phyloP scores from a whole-genome alignment of 179 eudicot genomes.

The Silene noctiflora region DNA sequence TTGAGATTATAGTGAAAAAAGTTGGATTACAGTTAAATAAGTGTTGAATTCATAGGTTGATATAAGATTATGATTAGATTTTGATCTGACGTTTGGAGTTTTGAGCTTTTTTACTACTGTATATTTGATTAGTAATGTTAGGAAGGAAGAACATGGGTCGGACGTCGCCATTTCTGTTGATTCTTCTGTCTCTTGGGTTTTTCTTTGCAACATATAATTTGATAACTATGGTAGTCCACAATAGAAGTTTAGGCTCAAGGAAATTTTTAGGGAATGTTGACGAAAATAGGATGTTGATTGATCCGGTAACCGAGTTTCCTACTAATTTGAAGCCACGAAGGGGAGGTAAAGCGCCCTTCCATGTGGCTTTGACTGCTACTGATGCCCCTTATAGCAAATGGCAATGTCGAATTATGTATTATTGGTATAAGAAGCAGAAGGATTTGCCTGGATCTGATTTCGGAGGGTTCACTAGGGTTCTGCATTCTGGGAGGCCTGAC shows the following conservation, averaged over 20 bases:
- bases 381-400: conserved; percentile 87
- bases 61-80: conserved; percentile 10
- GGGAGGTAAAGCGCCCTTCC: conserved; percentile 47
- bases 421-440: conserved; percentile 80
- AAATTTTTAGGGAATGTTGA: conserved; percentile 24
- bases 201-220: conserved; percentile 71
- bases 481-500: conserved; percentile 78
- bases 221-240: conserved; percentile 50
- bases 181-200: conserved; percentile 61
- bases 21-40: conserved; percentile 9
- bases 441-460: conserved; percentile 74
- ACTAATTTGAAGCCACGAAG: conserved; percentile 30
- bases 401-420: conserved; percentile 93
- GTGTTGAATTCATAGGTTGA: neutral
- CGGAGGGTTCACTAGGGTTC: conserved; percentile 79
- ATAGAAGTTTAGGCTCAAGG: conserved; percentile 32
- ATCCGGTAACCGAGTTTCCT: conserved; percentile 69
- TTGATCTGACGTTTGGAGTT: conserved; percentile 17
- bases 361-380: conserved; percentile 81
- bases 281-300: conserved; percentile 31
- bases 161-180: conserved; percentile 49
- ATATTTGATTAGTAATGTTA: conserved; percentile 36
- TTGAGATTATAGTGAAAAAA: conserved; percentile 8
- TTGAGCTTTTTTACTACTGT: conserved; percentile 15
- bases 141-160: conserved; percentile 59